These are phyloP conservation scores for Collariella sp. DNA, from an alignment of 495 filamentous ascomycete genomes.

Conservation along the genomic window DNA sequence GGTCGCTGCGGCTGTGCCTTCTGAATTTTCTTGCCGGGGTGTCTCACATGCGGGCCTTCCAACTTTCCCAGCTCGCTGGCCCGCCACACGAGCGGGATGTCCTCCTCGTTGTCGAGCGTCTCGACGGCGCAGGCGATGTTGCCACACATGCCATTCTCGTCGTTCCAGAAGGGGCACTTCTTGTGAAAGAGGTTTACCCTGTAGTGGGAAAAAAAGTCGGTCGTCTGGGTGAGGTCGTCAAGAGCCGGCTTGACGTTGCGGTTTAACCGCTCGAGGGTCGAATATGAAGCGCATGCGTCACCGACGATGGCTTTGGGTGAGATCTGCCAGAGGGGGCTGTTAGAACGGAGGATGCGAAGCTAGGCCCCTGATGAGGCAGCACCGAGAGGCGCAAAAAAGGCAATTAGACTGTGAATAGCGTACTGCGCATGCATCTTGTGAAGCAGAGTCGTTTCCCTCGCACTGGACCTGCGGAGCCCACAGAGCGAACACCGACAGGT, in stretches of 20 bases:
- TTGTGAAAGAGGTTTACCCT: conserved; percentile 94
- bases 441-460: conserved; percentile 14
- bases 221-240: conserved; percentile 69
- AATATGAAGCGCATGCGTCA: conserved; percentile 89
- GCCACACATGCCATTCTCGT: conserved; percentile 88
- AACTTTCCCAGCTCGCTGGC: conserved; percentile 87
- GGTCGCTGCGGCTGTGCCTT: conserved; percentile 61
- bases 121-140: conserved; percentile 98
- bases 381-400: conserved; percentile 14
- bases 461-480: conserved; percentile 46
- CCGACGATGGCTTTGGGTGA: conserved; percentile 54
- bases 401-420: conserved; percentile 23
- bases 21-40: conserved; percentile 68
- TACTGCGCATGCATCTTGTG: conserved; percentile 42
- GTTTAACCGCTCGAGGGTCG: conserved; percentile 78
- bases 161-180: conserved; percentile 91
- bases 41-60: conserved; percentile 81
- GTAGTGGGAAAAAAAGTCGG: conserved; percentile 97
- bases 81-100: conserved; percentile 86
- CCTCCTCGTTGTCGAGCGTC: conserved; percentile 88
- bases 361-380: conserved; percentile 13
- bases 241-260: conserved; percentile 68
- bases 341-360: conserved; percentile 25
- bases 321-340: conserved; percentile 39
- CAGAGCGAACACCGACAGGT: conserved; percentile 67